Percentiles rank a stretch among this genome's conserved stretches.
Conservation (phyloP, 148 eudicot genomes). For the Talinum fruticosum region DNA sequence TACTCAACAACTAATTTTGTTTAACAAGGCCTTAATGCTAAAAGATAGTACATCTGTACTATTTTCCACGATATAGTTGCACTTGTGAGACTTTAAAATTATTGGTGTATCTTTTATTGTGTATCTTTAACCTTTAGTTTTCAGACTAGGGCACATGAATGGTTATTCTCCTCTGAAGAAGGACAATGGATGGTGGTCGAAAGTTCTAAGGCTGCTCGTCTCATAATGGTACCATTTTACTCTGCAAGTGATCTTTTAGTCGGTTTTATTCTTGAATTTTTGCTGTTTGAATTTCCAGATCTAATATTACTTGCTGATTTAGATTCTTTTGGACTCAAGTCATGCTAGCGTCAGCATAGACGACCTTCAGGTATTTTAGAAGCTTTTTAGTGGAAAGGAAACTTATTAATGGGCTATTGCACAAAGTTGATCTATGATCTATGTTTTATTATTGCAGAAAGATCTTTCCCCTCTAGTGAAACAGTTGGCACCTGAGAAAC, state of each 20-base stretch:
- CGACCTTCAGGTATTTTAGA: constrained; percentile 65
- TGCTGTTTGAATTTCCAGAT: background rate
- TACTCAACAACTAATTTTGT: too few species aligned
- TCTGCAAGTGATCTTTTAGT: background rate
- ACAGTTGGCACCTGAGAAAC: constrained; percentile 59
- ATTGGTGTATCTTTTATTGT: background rate
- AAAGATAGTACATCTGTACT: too few species aligned
- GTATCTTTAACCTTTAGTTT: constrained; percentile 24
- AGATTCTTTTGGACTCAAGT: constrained; percentile 78
- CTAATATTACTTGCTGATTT: constrained; percentile 14
- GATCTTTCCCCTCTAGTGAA: constrained; percentile 92
- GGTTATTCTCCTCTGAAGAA: constrained; percentile 93
- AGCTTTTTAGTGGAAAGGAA: background rate
- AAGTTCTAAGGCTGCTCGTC: constrained; percentile 86
- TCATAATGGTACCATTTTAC: constrained; percentile 57
- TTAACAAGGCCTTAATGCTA: too few species aligned
- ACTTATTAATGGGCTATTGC: background rate
- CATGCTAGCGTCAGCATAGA: constrained; percentile 60
- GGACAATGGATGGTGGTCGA: constrained; percentile 95
- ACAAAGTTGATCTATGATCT: constrained; percentile 13
- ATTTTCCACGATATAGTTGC: background rate
- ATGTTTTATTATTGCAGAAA: constrained; percentile 48
- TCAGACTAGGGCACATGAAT: constrained; percentile 77
- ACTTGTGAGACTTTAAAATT: background rate
- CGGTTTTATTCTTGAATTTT: background rate